phyloP scores from a whole-genome alignment of 495 filamentous ascomycete genomes.

The Aspergillus sclerotiicarbonarius region DNA sequence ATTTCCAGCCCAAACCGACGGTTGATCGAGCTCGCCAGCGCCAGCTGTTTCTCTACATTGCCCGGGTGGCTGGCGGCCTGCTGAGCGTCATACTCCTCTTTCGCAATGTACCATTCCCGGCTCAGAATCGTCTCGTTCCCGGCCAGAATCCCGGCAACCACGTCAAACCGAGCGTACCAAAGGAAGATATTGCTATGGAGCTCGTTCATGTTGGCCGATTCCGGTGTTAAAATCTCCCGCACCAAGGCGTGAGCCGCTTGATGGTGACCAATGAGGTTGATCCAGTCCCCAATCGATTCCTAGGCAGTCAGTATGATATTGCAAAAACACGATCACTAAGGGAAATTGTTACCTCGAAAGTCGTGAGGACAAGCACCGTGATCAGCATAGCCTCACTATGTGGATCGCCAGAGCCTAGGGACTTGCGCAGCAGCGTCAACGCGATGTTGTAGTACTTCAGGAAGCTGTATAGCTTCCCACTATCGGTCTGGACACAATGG shows the following conservation, averaged over 20 bases:
- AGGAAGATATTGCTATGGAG: slow-evolving; percentile 67
- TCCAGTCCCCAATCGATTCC: slow-evolving; percentile 95
- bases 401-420: slow-evolving; percentile 64
- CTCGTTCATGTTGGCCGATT: slow-evolving; percentile 68
- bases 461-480: slow-evolving; percentile 75
- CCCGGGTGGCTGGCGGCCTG: slow-evolving; percentile 59
- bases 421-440: slow-evolving; percentile 69
- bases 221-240: slow-evolving; percentile 71
- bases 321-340: neutral
- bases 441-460: slow-evolving; percentile 88
- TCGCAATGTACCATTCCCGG: slow-evolving; percentile 75
- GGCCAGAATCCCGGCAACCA: slow-evolving; percentile 78
- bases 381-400: slow-evolving; percentile 74
- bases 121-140: slow-evolving; percentile 70
- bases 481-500: slow-evolving; percentile 62
- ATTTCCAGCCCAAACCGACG: slow-evolving; percentile 79
- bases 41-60: slow-evolving; percentile 63
- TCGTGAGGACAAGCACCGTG: slow-evolving; percentile 88
- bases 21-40: slow-evolving; percentile 60
- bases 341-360: slow-evolving; percentile 71
- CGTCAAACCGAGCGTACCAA: slow-evolving; percentile 90
- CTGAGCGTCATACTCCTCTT: slow-evolving; percentile 59
- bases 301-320: slow-evolving; percentile 33
- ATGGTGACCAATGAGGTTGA: slow-evolving; percentile 88
- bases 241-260: slow-evolving; percentile 83